Evolutionary conservation across 1,139 yeast species (phyloP).

Genomic region (Lodderomyces parapsilosis): DNA sequence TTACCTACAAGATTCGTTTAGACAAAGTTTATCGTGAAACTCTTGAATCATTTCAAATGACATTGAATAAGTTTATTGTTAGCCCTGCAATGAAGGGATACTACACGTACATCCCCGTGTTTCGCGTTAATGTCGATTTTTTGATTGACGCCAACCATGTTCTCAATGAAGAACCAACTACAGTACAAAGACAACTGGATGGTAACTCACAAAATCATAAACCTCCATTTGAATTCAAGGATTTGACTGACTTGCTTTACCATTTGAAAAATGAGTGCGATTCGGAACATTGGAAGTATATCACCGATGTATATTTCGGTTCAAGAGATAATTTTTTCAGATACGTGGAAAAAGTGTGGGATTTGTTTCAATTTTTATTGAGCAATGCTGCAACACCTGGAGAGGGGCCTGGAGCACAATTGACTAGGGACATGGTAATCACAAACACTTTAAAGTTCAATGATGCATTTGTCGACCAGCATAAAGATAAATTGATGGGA

Average conservation of each 20-base stretch:
- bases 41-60: constrained; percentile 10
- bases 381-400: constrained; percentile 3
- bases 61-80: constrained; percentile 9
- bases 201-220: neutral
- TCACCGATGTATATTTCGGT: constrained; percentile 28
- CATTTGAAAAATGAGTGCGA: constrained; percentile 13
- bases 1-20: constrained; percentile 9
- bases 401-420: neutral
- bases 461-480: constrained; percentile 20
- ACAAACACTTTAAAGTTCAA: constrained; percentile 20
- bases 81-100: constrained; percentile 4
- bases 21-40: constrained; percentile 8
- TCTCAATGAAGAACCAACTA: constrained; percentile 6
- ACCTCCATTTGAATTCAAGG: constrained; percentile 4
- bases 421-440: constrained; percentile 15
- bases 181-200: neutral
- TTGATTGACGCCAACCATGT: constrained; percentile 12
- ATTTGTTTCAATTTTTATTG: constrained; percentile 24
- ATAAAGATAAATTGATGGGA: constrained; percentile 22
- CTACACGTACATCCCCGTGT: constrained; percentile 1
- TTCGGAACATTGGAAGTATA: constrained; percentile 15
- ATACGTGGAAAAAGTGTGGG: constrained; percentile 29
- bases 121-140: constrained; percentile 11
- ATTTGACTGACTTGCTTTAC: constrained; percentile 11
- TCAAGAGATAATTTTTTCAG: constrained; percentile 26